Evolutionary conservation across 257 asterid genomes (phyloP).

Genomic region (Solanum lignicaule): DNA sequence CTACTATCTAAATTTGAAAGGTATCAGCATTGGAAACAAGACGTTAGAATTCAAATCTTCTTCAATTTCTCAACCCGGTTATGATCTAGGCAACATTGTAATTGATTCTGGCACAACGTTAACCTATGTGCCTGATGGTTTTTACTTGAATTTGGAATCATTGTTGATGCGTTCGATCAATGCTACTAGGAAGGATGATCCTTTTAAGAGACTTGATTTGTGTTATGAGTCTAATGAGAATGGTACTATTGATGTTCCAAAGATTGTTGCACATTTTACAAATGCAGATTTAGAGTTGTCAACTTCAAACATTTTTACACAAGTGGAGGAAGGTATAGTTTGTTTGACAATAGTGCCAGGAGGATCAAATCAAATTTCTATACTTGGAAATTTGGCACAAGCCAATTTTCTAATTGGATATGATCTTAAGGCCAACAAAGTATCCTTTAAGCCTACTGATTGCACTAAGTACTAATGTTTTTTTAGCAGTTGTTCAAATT

Average conservation of each 20-base stretch:
- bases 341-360: background rate
- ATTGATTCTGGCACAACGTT: slow-evolving; percentile 38
- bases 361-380: background rate
- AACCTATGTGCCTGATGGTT: background rate
- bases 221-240: background rate
- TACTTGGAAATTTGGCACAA: slow-evolving; percentile 43
- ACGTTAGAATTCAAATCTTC: background rate
- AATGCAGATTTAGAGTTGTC: slow-evolving; percentile 2
- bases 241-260: background rate
- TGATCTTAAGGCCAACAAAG: slow-evolving; percentile 20
- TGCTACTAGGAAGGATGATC: background rate
- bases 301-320: background rate
- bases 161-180: background rate
- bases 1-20: background rate
- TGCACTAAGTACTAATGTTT: slow-evolving; percentile 6
- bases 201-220: background rate
- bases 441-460: slow-evolving; percentile 35
- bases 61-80: background rate
- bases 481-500: background rate
- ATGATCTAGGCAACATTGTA: slow-evolving; percentile 21
- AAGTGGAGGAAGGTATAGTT: background rate
- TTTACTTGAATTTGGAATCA: background rate
- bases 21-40: slow-evolving; percentile 4
- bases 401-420: slow-evolving; percentile 33
- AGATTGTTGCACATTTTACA: background rate